Conservation (phyloP, 306 rosid species). For the Sicyos baderoa region DNA sequence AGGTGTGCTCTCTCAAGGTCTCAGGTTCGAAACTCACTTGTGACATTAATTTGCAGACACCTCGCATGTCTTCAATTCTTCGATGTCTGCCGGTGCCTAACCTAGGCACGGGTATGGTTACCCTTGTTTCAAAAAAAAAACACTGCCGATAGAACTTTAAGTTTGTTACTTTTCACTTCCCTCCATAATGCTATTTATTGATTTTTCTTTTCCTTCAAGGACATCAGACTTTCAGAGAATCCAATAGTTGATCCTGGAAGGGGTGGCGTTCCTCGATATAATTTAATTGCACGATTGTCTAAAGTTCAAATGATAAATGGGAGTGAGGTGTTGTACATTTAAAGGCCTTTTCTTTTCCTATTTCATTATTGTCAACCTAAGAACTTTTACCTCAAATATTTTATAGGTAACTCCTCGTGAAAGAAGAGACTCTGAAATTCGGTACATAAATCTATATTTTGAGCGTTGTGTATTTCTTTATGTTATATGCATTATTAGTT, state of each 20-base stretch:
- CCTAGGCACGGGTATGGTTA: too few relatives aligned
- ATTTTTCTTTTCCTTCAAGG: constrained; percentile 38
- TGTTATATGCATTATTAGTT: neutral
- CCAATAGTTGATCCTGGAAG: constrained; percentile 63
- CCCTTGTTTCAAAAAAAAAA: too few relatives aligned
- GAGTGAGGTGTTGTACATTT: constrained; percentile 59
- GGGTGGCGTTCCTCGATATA: constrained; percentile 74
- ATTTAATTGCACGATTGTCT: constrained; percentile 66
- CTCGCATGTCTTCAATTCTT: too few relatives aligned
- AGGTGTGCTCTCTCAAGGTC: too few relatives aligned
- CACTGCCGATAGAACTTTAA: neutral
- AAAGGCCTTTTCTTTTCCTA: constrained; percentile 18
- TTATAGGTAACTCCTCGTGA: constrained; percentile 69
- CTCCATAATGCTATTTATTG: constrained; percentile 26
- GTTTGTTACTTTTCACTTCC: constrained; percentile 3
- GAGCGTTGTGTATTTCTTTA: neutral
- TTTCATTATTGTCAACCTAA: constrained; percentile 12
- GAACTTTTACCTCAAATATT: constrained; percentile 20
- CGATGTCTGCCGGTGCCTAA: too few relatives aligned
- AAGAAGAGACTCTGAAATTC: constrained; percentile 92
- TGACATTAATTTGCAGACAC: too few relatives aligned
- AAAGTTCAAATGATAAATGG: constrained; percentile 71
- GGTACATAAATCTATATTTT: constrained; percentile 34
- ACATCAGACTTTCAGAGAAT: constrained; percentile 76
- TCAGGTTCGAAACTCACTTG: too few relatives aligned